These are phyloP conservation scores for Calonectria montana DNA, from an alignment of 2,329 filamentous ascomycete genomes.

Conservation along the genomic window DNA sequence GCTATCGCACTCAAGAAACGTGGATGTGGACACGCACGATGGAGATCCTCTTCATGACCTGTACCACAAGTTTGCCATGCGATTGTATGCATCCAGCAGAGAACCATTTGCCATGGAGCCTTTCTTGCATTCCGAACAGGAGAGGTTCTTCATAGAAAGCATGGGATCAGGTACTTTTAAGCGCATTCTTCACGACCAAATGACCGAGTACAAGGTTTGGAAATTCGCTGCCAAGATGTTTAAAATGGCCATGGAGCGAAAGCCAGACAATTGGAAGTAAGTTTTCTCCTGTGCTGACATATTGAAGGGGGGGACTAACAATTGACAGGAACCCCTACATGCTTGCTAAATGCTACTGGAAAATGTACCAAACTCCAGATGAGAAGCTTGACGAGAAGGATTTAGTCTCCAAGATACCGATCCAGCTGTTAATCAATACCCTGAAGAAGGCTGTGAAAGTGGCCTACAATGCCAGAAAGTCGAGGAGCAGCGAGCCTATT, in stretches of 20 bases:
- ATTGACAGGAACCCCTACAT: slow-evolving; percentile 65
- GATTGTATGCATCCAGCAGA: slow-evolving; percentile 70
- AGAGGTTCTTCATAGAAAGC: slow-evolving; percentile 66
- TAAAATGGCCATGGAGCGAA: slow-evolving; percentile 64
- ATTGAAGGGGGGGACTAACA: slow-evolving; percentile 38
- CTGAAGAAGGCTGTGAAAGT: slow-evolving; percentile 64
- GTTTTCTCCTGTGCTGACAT: slow-evolving; percentile 33
- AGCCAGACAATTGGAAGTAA: slow-evolving; percentile 68
- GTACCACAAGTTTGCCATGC: slow-evolving; percentile 71
- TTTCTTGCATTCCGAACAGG: slow-evolving; percentile 66
- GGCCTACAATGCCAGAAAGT: slow-evolving; percentile 64
- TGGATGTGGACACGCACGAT: slow-evolving; percentile 57
- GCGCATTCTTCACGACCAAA: slow-evolving; percentile 64
- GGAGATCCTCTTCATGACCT: slow-evolving; percentile 67
- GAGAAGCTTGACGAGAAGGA: slow-evolving; percentile 59
- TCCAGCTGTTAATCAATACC: slow-evolving; percentile 57
- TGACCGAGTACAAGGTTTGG: slow-evolving; percentile 71
- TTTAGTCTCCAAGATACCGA: slow-evolving; percentile 43
- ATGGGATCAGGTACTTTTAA: slow-evolving; percentile 63
- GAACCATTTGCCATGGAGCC: slow-evolving; percentile 73
- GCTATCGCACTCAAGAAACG: slow-evolving; percentile 64
- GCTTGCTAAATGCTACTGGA: slow-evolving; percentile 72
- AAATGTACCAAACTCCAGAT: slow-evolving; percentile 66
- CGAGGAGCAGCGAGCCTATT: slow-evolving; percentile 77
- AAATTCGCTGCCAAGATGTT: slow-evolving; percentile 69